Base-by-base conservation (phyloP, 768 basidiomycete species). In the Saitozyma podzolica region DNA sequence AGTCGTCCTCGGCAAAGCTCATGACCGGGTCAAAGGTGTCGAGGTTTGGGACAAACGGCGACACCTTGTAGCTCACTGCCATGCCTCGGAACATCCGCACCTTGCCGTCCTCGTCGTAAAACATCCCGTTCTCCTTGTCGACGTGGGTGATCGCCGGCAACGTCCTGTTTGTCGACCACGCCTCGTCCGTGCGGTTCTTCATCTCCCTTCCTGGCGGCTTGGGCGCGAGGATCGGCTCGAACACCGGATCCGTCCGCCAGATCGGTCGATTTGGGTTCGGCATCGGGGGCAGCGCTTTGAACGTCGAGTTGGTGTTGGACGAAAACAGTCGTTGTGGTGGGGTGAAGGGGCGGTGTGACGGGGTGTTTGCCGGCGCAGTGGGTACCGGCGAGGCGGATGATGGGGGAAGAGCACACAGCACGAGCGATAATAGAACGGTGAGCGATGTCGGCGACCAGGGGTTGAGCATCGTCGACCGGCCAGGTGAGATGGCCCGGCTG, bases 231-330 rank as follows among this genome's bases (percentile, higher is more conserved):
- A 11, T 17, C 10, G 42, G 39, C 11, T 55, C 49, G 52, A 64
- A 54, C 9, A 41, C 52, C 14, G 63, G 63, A 17, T 55, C 50
- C 52, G 63, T 55, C 41, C 60, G 58, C 8, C 54, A 37, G 47
- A 64, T 64, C 14, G 43, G 51, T 54, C 58, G 58, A 56, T 64
- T 64, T 29, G 63, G 63, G 47, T 64, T 64, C 20, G 58, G 47
- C 63, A 64, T 64, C 48, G 63, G 63, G 43, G 63, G 63, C 39
- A 64, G 48, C 9, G 63, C 63, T 45, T 64, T 40, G 49, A 64
- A 64, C 7, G 63, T 64, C 20, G 52, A 50, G 9, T 60, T 60
- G 37, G 40, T 42, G 49, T 47, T 55, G 8, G 63, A 55, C 7
- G 63, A 64, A 47, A 47, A 64, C 4, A 64, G 47, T 10, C n/a